phyloP scores from a whole-genome alignment of 169 alveolate genomes.

The Plasmodium billcollinsi region DNA sequence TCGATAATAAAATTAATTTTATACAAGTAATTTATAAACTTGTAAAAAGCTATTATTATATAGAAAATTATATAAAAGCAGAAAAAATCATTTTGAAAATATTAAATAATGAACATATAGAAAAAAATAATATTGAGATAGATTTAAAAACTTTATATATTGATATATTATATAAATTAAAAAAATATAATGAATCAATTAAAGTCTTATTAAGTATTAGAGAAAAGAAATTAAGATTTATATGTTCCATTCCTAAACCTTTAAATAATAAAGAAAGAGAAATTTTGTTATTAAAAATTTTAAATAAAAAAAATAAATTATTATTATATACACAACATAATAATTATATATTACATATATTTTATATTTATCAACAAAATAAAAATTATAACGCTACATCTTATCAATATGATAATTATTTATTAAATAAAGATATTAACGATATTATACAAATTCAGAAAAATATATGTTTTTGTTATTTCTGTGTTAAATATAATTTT shows the following conservation, averaged over 20 bases:
- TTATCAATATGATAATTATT: constrained; percentile 37
- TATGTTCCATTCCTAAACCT: constrained; percentile 63
- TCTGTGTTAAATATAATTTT: constrained; percentile 64
- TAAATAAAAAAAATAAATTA: constrained; percentile 56
- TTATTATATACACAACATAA: constrained; percentile 57
- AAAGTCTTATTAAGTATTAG: constrained; percentile 58
- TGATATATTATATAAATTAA: constrained; percentile 50
- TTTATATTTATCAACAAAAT: constrained; percentile 27
- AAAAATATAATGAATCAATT: constrained; percentile 47
- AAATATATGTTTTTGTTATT: constrained; percentile 72
- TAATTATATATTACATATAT: constrained; percentile 57
- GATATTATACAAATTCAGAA: constrained; percentile 26
- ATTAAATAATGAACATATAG: constrained; percentile 16
- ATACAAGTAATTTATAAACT: constrained; percentile 23
- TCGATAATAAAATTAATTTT: constrained; percentile 24
- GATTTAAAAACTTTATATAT: constrained; percentile 56
- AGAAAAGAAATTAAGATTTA: constrained; percentile 55
- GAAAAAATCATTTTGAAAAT: constrained; percentile 49
- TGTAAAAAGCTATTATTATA: constrained; percentile 51
- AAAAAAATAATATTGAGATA: constrained; percentile 47
- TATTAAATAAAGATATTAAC: constrained; percentile 23
- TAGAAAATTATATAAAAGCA: constrained; percentile 39
- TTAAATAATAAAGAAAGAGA: constrained; percentile 72
- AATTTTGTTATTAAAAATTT: constrained; percentile 33
- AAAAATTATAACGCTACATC: constrained; percentile 4